phyloP scores from a whole-genome alignment of 495 filamentous ascomycete species.

The Geopyxis carbonaria region DNA sequence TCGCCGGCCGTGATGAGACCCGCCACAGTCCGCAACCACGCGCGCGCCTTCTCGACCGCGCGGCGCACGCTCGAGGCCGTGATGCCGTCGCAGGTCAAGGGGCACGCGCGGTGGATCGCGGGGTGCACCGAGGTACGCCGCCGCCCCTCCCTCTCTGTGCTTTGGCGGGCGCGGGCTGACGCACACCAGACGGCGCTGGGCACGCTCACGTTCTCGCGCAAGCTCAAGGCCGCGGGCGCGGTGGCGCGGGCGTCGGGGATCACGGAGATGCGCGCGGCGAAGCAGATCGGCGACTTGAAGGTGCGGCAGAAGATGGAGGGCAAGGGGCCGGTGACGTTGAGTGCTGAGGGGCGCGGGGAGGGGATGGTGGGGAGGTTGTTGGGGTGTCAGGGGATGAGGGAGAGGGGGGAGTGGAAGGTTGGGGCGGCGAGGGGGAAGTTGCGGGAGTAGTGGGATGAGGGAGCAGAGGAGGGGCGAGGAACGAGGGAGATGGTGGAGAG shows the following conservation, averaged over 20 bases:
- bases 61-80: too few species aligned
- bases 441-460: too few species aligned
- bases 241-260: conserved; percentile 6
- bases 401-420: conserved; percentile 12
- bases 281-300: conserved; percentile 15
- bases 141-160: background rate
- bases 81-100: conserved; percentile 15
- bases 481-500: too few species aligned
- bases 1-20: too few species aligned
- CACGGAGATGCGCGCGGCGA: conserved; percentile 16
- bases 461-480: too few species aligned
- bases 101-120: conserved; percentile 15
- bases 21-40: too few species aligned
- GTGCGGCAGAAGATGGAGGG: conserved; percentile 6
- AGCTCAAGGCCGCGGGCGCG: conserved; percentile 9
- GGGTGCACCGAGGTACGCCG: conserved; percentile 10
- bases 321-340: conserved; percentile 9
- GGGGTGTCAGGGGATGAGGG: conserved; percentile 20
- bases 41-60: too few species aligned
- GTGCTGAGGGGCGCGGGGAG: conserved; percentile 15
- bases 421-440: conserved; percentile 13
- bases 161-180: background rate
- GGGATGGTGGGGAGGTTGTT: conserved; percentile 17
- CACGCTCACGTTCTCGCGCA: conserved; percentile 7
- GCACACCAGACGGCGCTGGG: conserved; percentile 20